A percentile compares a stretch with the other conserved stretches of the same genome.
These are phyloP conservation scores for Ophiorrhiza pumila DNA, from an alignment of 257 asterid species.

Conservation along the genomic window DNA sequence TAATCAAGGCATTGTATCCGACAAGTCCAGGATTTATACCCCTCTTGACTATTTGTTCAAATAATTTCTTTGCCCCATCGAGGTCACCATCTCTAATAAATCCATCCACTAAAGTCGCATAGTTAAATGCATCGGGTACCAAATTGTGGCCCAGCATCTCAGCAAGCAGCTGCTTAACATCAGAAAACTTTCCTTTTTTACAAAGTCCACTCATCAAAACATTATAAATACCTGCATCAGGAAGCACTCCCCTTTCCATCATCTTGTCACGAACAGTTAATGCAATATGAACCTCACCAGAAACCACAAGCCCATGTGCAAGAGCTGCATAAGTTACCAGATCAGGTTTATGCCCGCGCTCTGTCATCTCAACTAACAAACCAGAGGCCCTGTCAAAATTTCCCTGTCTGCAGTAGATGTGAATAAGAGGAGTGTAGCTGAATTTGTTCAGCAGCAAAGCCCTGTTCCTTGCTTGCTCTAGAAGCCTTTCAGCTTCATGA, in stretches of 20 bases:
- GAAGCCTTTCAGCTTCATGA: conserved; percentile 64
- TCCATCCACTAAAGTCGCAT: conserved; percentile 86
- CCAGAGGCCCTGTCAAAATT: conserved; percentile 65
- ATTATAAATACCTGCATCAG: conserved; percentile 82
- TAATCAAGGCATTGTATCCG: conserved; percentile 81
- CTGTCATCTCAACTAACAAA: conserved; percentile 68
- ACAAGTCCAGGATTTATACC: conserved; percentile 72
- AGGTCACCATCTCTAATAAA: conserved; percentile 58
- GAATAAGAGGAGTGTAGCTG: conserved; percentile 77
- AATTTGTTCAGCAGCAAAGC: conserved; percentile 53
- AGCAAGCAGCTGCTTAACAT: conserved; percentile 53
- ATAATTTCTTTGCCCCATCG: conserved; percentile 60
- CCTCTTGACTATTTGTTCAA: conserved; percentile 39
- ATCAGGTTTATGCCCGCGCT: conserved; percentile 69
- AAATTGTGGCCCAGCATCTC: conserved; percentile 70
- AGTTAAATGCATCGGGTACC: conserved; percentile 60
- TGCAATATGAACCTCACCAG: conserved; percentile 77
- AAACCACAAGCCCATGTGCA: conserved; percentile 66
- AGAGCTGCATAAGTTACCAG: conserved; percentile 69
- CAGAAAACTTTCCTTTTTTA: conserved; percentile 51
- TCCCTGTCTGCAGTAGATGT: conserved; percentile 50
- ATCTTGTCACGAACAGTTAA: conserved; percentile 59
- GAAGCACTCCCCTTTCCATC: conserved; percentile 59
- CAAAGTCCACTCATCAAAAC: conserved; percentile 76
- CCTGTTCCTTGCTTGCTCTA: conserved; percentile 40